These are phyloP conservation scores for Mallotus nudiflorus DNA, from an alignment of 345 rosid species.

Conservation along the genomic window DNA sequence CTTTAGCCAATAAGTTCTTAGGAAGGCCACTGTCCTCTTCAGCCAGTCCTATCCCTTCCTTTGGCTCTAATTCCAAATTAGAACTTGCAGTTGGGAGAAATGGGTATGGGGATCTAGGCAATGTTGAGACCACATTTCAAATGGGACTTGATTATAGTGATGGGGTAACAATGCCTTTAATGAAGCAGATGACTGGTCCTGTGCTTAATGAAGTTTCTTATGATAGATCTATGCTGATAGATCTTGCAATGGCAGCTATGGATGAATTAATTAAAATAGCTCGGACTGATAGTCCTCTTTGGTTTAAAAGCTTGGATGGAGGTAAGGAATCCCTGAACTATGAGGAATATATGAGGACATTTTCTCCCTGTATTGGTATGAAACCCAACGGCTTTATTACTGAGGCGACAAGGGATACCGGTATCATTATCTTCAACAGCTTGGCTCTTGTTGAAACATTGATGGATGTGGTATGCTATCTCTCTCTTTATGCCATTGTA, in stretches of 20 bases:
- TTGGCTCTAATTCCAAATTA: conserved; percentile 30
- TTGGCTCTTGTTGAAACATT: conserved; percentile 56
- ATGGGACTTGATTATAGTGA: conserved; percentile 27
- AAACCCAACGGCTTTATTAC: conserved; percentile 36
- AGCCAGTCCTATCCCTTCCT: conserved; percentile 29
- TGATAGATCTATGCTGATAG: conserved; percentile 44
- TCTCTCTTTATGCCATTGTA: neutral
- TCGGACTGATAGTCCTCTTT: conserved; percentile 42
- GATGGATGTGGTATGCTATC: conserved; percentile 67
- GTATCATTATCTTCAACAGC: conserved; percentile 49
- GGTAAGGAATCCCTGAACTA: conserved; percentile 47
- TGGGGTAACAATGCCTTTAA: conserved; percentile 22
- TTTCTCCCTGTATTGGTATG: conserved; percentile 33
- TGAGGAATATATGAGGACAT: conserved; percentile 53
- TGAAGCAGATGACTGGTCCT: conserved; percentile 15
- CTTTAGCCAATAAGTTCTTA: conserved; percentile 53
- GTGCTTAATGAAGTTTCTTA: conserved; percentile 20
- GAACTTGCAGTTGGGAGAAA: conserved; percentile 43
- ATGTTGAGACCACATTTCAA: conserved; percentile 25
- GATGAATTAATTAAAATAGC: conserved; percentile 61
- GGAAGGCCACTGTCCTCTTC: conserved; percentile 49
- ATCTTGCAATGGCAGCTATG: conserved; percentile 60
- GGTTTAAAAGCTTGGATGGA: conserved; percentile 51
- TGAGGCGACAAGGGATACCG: conserved; percentile 64
- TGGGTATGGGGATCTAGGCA: conserved; percentile 24